Conservation (phyloP, 352 stramenopile genomes). For the Albugo candida region DNA sequence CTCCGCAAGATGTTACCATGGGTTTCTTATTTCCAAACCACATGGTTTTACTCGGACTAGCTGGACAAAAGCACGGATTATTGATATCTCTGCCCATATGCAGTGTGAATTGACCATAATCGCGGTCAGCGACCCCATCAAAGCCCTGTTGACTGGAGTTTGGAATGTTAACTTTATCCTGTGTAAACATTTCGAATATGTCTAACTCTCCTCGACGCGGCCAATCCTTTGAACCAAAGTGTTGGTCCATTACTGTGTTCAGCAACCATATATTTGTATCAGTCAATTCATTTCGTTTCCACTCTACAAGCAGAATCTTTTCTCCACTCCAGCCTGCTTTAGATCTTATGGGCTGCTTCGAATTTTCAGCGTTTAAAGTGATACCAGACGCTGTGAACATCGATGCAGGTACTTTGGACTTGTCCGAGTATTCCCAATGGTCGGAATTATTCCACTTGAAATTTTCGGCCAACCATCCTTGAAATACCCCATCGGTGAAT, state of each 20-base stretch:
- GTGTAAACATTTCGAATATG: conserved; percentile 73
- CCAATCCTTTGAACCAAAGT: conserved; percentile 41
- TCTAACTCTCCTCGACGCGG: conserved; percentile 59
- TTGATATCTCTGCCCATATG: conserved; percentile 31
- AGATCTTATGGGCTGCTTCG: conserved; percentile 32
- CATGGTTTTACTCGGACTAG: conserved; percentile 18
- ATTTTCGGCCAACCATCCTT: conserved; percentile 12
- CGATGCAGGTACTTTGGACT: conserved; percentile 12
- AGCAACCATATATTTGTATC: conserved; percentile 78
- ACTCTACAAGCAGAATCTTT: conserved; percentile 55
- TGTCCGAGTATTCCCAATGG: conserved; percentile 42
- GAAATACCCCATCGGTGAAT: too few species aligned
- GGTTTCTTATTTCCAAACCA: conserved; percentile 37
- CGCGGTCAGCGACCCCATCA: conserved; percentile 15
- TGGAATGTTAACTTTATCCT: conserved; percentile 19
- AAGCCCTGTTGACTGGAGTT: conserved; percentile 33
- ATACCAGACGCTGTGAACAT: conserved; percentile 32
- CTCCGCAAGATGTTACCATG: conserved; percentile 44
- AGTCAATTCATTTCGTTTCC: conserved; percentile 30
- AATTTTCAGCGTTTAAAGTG: conserved; percentile 29
- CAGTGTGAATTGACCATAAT: conserved; percentile 53
- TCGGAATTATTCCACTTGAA: conserved; percentile 44
- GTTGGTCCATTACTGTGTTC: conserved; percentile 43
- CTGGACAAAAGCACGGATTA: conserved; percentile 31
- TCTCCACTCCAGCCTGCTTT: conserved; percentile 39